Base-by-base conservation (phyloP, 2,329 filamentous ascomycete species). In the Trichophaea hybrida region DNA sequence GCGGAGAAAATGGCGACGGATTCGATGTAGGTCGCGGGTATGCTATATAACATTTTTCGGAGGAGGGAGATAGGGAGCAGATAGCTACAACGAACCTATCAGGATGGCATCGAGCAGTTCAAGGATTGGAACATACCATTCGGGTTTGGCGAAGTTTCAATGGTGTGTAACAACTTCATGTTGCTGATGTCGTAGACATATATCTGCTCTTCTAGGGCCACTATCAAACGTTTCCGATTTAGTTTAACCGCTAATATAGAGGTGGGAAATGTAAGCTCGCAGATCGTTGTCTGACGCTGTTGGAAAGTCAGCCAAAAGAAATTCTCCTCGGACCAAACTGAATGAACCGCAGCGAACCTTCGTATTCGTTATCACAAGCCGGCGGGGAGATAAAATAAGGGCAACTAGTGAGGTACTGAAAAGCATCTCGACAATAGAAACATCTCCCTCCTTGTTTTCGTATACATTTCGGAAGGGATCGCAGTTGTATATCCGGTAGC, bases 141-240 rank as follows among this genome's bases (percentile, higher is more conserved):
- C 0, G 90, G 88, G 69, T 98, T 98, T 5, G 93, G 88, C 2
- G 91, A 96, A 5, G 91, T 97, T 61, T 89, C 83, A 65, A 97
- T 94, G 5, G 88, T 94, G 72, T 89, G 86, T 44, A 97, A 78
- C 60, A 97, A 81, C 69, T 86, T 91, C 91, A 98, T 97, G 71
- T 96, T 97, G 73, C 90, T 89, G 66, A 98, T 97, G 72, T 98
- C 93, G 75, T 98, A 98, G 53, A 98, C 80, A 74, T 97, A 98
- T 64, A 97, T 94, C 71, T 95, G 86, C 68, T 95, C 89, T 72
- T 98, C 93, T 59, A 97, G 79, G 12, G 97, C 84, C 35, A 98
- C 90, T 10, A 93, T 88, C 32, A 98, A 79, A 40, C 93, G 84
- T 73, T 96, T 97, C 67, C 93, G 81, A 73, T 98, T 98, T 69